phyloP scores from a whole-genome alignment of 805 yeast species.

The Scheffersomyces amazonensis region DNA sequence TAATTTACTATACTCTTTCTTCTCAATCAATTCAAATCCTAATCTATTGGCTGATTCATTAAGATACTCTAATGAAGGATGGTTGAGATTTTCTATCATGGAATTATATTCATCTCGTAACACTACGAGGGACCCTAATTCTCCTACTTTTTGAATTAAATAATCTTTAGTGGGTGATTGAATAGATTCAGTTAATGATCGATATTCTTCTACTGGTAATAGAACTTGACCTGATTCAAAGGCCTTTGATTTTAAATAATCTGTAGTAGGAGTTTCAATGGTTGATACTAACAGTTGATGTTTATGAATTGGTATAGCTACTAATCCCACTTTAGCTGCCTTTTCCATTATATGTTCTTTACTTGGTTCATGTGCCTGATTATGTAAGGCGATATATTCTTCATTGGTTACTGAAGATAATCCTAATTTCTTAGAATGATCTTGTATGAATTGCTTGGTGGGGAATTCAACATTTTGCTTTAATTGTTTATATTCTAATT shows the following conservation, averaged over 20 bases:
- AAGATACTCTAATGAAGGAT: background rate
- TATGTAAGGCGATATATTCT: slow-evolving; percentile 25
- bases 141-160: slow-evolving; percentile 19
- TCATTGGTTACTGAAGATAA: background rate
- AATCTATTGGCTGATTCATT: slow-evolving; percentile 17
- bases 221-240: slow-evolving; percentile 9
- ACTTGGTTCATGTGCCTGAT: slow-evolving; percentile 20
- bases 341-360: slow-evolving; percentile 19
- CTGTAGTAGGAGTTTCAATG: slow-evolving; percentile 27
- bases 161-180: slow-evolving; percentile 18
- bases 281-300: slow-evolving; percentile 3
- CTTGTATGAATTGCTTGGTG: background rate
- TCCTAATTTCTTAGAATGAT: background rate
- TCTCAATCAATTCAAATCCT: slow-evolving; percentile 3
- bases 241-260: slow-evolving; percentile 18
- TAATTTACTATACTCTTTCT: slow-evolving; percentile 6
- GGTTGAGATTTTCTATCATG: background rate
- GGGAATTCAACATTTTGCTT: slow-evolving; percentile 7
- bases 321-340: slow-evolving; percentile 11
- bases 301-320: slow-evolving; percentile 7
- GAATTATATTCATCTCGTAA: background rate
- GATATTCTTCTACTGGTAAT: slow-evolving; percentile 11
- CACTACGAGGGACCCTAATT: background rate
- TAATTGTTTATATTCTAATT: slow-evolving; percentile 3
- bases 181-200: slow-evolving; percentile 5